Evolutionary conservation across 2,329 filamentous ascomycete species (phyloP).

Genomic region (Fusarium kyushuense): DNA sequence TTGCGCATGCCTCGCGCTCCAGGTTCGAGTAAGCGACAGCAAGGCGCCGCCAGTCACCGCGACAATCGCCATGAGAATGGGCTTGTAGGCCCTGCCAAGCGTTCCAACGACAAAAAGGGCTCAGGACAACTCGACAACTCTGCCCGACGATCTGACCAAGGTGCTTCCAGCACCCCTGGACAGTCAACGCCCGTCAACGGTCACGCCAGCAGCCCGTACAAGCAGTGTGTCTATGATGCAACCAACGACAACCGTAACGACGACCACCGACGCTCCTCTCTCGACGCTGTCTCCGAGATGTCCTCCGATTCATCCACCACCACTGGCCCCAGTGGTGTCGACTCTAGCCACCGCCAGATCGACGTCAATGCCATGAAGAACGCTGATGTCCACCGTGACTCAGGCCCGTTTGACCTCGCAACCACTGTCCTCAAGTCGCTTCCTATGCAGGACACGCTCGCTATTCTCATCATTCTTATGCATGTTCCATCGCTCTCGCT

Average conservation of each 20-base stretch:
- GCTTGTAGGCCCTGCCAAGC: conserved; percentile 71
- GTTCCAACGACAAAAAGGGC: conserved; percentile 59
- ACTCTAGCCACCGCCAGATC: conserved; percentile 72
- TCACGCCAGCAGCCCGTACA: conserved; percentile 53
- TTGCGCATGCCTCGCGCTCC: conserved; percentile 72
- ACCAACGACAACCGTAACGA: conserved; percentile 57
- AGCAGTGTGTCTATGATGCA: conserved; percentile 51
- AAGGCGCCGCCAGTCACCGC: conserved; percentile 72
- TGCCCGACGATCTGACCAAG: conserved; percentile 52
- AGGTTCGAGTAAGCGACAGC: conserved; percentile 71
- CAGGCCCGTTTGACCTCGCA: conserved; percentile 80
- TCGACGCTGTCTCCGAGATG: conserved; percentile 65
- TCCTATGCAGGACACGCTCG: conserved; percentile 93
- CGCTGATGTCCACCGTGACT: conserved; percentile 75
- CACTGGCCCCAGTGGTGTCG: conserved; percentile 54
- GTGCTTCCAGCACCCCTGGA: conserved; percentile 49
- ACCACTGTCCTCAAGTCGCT: conserved; percentile 90
- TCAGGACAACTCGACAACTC: conserved; percentile 59
- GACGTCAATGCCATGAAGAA: conserved; percentile 78
- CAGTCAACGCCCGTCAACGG: conserved; percentile 48
- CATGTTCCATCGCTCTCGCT: conserved; percentile 90
- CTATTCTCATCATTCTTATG: conserved; percentile 94
- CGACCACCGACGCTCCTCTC: conserved; percentile 61
- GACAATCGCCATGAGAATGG: conserved; percentile 89
- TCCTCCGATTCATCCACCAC: conserved; percentile 65